phyloP scores from a whole-genome alignment of 768 basidiomycete genomes.

The Favolaschia claudopus region DNA sequence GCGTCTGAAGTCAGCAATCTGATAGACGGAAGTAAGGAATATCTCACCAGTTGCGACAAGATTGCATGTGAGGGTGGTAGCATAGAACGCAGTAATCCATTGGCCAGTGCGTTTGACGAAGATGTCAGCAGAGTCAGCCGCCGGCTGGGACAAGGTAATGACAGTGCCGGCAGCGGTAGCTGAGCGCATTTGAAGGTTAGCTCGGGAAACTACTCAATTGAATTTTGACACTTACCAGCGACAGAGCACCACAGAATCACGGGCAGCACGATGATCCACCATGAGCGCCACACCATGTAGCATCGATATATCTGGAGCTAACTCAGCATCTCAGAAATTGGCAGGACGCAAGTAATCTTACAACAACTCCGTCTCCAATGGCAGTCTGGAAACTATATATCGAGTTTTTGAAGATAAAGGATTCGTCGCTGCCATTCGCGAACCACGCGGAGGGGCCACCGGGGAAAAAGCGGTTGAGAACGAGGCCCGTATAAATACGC shows the following conservation, averaged over 20 bases:
- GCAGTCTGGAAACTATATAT: too few species aligned
- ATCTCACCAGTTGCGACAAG: slow-evolving; percentile 39
- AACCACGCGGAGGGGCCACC: too few species aligned
- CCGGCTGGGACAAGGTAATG: background rate
- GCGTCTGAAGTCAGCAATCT: background rate
- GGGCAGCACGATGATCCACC: slow-evolving; percentile 35
- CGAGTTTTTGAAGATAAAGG: too few species aligned
- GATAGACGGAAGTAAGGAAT: slow-evolving; percentile 28
- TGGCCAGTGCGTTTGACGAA: slow-evolving; percentile 33
- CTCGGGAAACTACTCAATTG: background rate
- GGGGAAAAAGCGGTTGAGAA: too few species aligned
- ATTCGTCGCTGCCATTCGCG: too few species aligned
- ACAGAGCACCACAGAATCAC: slow-evolving; percentile 37
- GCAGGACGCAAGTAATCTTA: background rate
- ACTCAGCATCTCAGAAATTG: background rate
- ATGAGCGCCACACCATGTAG: slow-evolving; percentile 42
- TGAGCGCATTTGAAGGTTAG: background rate
- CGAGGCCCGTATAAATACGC: too few species aligned
- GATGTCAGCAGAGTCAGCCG: slow-evolving; percentile 21
- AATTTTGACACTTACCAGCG: slow-evolving; percentile 24
- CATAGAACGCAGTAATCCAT: slow-evolving; percentile 46
- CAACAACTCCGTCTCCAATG: slow-evolving; percentile 20
- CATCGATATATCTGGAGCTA: slow-evolving; percentile 21
- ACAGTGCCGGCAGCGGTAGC: background rate
- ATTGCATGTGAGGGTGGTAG: slow-evolving; percentile 41